phyloP scores from a whole-genome alignment of 176 grass and related monocot species.

The barley (Hordeum vulgare) region MorexV3_pseudomolecules_assembly NC_058524.1:130377016-130377515 shows the following conservation, averaged over 20 bases:
- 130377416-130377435: neutral
- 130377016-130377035: neutral
- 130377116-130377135: neutral
- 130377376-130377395: neutral
- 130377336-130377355: constrained; percentile 37
- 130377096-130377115: neutral
- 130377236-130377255: constrained; percentile 27
- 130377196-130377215: constrained; percentile 1
- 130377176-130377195: constrained; percentile 18
- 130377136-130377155: neutral
- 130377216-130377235: constrained; percentile 15
- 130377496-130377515: constrained; percentile 23
- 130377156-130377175: constrained; percentile 19
- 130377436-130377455: constrained; percentile 20
- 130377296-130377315: constrained; percentile 1
- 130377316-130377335: constrained; percentile 28
- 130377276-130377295: neutral
- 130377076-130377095: neutral
- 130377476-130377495: constrained; percentile 24
- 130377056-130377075: neutral
- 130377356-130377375: constrained; percentile 42
- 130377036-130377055: neutral
- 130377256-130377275: constrained; percentile 16
- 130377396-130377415: neutral
- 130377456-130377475: constrained; percentile 20